Percentiles rank a stretch among this genome's conserved stretches.
phyloP scores from a whole-genome alignment of 768 basidiomycete species.

The Suillus discolor region DNA sequence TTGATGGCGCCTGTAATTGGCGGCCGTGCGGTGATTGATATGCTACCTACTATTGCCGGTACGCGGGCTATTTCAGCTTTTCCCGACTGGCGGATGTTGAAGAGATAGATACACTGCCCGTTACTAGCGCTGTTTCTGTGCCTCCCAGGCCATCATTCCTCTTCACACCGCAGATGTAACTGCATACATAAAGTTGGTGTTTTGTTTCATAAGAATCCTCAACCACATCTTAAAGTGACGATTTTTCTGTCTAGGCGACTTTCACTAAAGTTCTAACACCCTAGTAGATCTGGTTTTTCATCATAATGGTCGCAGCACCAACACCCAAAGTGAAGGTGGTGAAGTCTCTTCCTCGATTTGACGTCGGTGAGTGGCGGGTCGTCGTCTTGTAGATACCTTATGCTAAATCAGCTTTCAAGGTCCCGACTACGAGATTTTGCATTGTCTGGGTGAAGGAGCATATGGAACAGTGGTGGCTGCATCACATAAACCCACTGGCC shows the following conservation, averaged over 20 bases:
- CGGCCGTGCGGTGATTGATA: not conserved
- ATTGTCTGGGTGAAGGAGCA: conserved; percentile 82
- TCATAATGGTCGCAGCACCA: conserved; percentile 11
- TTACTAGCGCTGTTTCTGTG: conserved; percentile 9
- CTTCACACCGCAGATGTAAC: conserved; percentile 8
- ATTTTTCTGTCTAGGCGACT: not conserved
- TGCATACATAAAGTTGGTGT: not conserved
- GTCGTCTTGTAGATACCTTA: not conserved
- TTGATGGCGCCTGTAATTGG: not conserved
- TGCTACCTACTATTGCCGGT: not conserved
- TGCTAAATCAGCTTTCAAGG: conserved; percentile 40
- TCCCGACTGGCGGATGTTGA: not conserved
- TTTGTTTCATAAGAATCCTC: not conserved
- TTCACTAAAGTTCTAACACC: too few relatives aligned
- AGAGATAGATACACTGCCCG: conserved; percentile 12
- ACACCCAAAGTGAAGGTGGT: conserved; percentile 42
- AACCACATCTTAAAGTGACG: not conserved
- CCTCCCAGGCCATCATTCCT: not conserved
- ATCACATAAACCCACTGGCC: conserved; percentile 76
- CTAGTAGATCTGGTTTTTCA: not conserved
- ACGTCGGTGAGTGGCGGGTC: conserved; percentile 51
- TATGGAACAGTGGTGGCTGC: conserved; percentile 93
- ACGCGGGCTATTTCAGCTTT: not conserved
- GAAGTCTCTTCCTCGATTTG: conserved; percentile 74
- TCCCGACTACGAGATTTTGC: conserved; percentile 72